phyloP scores from a whole-genome alignment of 75 land plant genomes.

The Sequoia sempervirens region DNA sequence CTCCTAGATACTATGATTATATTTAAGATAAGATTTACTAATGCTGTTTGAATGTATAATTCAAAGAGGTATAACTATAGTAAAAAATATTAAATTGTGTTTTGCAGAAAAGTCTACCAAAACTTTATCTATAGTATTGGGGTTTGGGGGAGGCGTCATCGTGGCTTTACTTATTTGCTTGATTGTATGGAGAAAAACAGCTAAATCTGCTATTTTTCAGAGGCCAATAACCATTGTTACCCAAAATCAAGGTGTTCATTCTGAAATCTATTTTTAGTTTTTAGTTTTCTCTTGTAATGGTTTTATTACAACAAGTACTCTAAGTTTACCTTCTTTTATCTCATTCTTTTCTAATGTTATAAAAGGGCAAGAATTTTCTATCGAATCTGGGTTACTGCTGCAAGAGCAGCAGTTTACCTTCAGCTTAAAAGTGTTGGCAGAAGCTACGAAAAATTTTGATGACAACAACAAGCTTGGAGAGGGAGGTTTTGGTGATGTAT shows the following conservation, averaged over 20 bases:
- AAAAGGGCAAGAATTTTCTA: too few relatives aligned
- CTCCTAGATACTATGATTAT: too few relatives aligned
- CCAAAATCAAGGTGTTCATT: too few relatives aligned
- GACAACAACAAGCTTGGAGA: too few relatives aligned
- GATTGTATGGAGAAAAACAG: background rate
- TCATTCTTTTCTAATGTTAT: too few relatives aligned
- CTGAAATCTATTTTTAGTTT: background rate
- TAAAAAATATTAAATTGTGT: too few relatives aligned
- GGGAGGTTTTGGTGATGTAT: too few relatives aligned
- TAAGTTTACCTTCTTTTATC: too few relatives aligned
- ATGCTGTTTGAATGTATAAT: too few relatives aligned
- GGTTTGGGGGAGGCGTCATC: too few relatives aligned
- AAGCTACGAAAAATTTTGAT: background rate
- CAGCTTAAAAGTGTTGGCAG: background rate
- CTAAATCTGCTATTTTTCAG: background rate
- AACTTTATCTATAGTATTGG: background rate
- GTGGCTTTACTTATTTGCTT: background rate
- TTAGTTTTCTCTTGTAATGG: background rate
- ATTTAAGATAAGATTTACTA: too few relatives aligned
- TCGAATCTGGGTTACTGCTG: background rate
- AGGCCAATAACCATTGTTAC: background rate
- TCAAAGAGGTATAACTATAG: too few relatives aligned
- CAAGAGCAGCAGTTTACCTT: background rate
- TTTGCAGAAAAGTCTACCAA: background rate
- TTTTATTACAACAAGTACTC: background rate